Conservation (phyloP, 1,284 basidiomycete species). For the Moesziomyces parantarcticus region DNA sequence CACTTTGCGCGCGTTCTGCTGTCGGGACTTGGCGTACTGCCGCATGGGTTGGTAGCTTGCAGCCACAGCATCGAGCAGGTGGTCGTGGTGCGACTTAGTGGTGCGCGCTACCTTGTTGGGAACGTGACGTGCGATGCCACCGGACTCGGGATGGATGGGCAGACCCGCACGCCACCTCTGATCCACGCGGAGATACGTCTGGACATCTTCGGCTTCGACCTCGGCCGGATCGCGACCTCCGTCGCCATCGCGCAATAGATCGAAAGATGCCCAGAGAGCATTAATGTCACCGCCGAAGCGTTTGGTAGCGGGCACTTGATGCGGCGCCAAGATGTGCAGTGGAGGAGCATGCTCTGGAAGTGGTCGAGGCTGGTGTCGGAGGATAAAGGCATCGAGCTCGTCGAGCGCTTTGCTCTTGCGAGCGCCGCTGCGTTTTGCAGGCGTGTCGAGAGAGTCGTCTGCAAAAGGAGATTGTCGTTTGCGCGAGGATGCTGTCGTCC, state of each 20-base stretch:
- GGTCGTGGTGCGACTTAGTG: slow-evolving; percentile 50
- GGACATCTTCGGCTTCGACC: slow-evolving; percentile 30
- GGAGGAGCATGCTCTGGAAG: slow-evolving; percentile 42
- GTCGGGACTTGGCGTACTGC: slow-evolving; percentile 64
- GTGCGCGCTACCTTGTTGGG: slow-evolving; percentile 31
- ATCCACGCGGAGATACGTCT: slow-evolving; percentile 43
- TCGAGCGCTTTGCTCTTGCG: slow-evolving; percentile 43
- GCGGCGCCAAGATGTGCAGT: slow-evolving; percentile 37
- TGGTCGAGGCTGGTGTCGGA: slow-evolving; percentile 27
- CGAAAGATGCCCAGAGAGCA: slow-evolving; percentile 33
- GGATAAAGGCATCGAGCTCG: slow-evolving; percentile 33
- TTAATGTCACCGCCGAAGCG: slow-evolving; percentile 34
- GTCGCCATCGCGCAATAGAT: slow-evolving; percentile 43
- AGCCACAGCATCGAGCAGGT: slow-evolving; percentile 45
- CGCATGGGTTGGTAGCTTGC: slow-evolving; percentile 47
- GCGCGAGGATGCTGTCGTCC: slow-evolving; percentile 4
- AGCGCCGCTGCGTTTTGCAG: slow-evolving; percentile 17
- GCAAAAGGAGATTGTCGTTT: slow-evolving; percentile 8
- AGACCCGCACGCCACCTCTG: slow-evolving; percentile 41
- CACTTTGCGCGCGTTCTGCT: slow-evolving; percentile 71
- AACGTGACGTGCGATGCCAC: slow-evolving; percentile 21
- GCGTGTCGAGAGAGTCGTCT: slow-evolving; percentile 16
- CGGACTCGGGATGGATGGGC: slow-evolving; percentile 30
- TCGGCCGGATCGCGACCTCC: slow-evolving; percentile 7
- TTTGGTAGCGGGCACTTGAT: slow-evolving; percentile 35